Evolutionary conservation across 768 basidiomycete species (phyloP).

Genomic region (Naganishia onofrii): DNA sequence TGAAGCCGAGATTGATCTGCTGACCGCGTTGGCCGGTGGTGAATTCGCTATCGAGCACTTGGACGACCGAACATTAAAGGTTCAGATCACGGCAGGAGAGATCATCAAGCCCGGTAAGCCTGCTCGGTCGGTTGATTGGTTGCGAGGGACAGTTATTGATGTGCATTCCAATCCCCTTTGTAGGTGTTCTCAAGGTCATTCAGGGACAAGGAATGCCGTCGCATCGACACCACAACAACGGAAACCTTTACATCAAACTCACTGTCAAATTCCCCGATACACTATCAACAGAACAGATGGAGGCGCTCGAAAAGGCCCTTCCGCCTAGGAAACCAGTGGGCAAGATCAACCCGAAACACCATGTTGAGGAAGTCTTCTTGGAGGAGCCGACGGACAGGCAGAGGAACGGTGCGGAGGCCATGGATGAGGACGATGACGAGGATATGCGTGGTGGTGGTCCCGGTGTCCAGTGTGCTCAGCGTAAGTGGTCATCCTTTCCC

Average conservation of each 20-base stretch:
- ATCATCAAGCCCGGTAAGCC: slow-evolving; percentile 84
- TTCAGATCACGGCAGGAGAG: slow-evolving; percentile 80
- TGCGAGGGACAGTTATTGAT: not conserved
- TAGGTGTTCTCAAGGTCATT: slow-evolving; percentile 86
- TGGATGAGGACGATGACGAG: slow-evolving; percentile 77
- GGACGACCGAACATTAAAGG: slow-evolving; percentile 82
- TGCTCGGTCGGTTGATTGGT: slow-evolving; percentile 3
- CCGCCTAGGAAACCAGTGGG: slow-evolving; percentile 70
- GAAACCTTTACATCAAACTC: slow-evolving; percentile 85
- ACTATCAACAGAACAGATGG: slow-evolving; percentile 66
- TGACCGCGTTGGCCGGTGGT: slow-evolving; percentile 91
- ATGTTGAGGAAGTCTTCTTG: slow-evolving; percentile 79
- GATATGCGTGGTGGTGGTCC: slow-evolving; percentile 69
- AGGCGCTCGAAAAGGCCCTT: slow-evolving; percentile 76
- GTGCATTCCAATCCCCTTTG: not conserved
- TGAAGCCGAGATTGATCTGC: slow-evolving; percentile 85
- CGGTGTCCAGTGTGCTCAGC: slow-evolving; percentile 83
- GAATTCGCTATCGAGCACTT: slow-evolving; percentile 85
- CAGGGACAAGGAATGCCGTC: slow-evolving; percentile 98
- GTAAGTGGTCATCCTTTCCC: slow-evolving; percentile 38
- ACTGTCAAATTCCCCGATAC: slow-evolving; percentile 83
- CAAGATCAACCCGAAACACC: slow-evolving; percentile 65
- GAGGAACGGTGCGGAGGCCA: slow-evolving; percentile 58
- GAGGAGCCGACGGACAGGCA: slow-evolving; percentile 73
- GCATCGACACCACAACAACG: slow-evolving; percentile 92